Conservation (phyloP, 306 rosid species). For the Medicago arabica region DNA sequence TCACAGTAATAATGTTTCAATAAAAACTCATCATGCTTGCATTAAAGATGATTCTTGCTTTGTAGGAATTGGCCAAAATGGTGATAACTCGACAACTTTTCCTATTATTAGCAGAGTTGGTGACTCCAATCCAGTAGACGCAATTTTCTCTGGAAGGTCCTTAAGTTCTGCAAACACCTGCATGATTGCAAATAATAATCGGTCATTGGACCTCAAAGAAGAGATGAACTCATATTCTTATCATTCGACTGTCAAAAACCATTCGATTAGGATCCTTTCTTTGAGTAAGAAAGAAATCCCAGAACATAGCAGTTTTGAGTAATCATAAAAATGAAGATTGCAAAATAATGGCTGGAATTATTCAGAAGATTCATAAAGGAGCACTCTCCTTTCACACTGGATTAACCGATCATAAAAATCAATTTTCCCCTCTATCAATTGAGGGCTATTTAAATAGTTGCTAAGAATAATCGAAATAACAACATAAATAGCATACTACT, state of each 20-base stretch:
- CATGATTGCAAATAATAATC: constrained; percentile 42
- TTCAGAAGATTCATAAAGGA: too few relatives aligned
- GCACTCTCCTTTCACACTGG: too few relatives aligned
- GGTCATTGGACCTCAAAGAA: constrained; percentile 21
- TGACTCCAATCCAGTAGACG: constrained; percentile 64
- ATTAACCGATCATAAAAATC: too few relatives aligned
- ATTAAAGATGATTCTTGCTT: constrained; percentile 59
- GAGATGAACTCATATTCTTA: neutral
- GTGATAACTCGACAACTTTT: constrained; percentile 88
- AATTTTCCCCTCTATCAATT: too few relatives aligned
- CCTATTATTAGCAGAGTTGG: constrained; percentile 90
- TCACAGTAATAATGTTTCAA: constrained; percentile 1
- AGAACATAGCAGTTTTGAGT: too few relatives aligned
- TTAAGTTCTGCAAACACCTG: constrained; percentile 86
- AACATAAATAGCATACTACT: too few relatives aligned
- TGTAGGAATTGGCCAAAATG: constrained; percentile 68
- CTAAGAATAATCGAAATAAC: too few relatives aligned
- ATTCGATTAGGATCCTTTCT: neutral
- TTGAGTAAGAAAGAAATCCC: too few relatives aligned
- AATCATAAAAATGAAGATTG: too few relatives aligned
- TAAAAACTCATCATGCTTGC: constrained; percentile 43
- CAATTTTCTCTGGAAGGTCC: constrained; percentile 75
- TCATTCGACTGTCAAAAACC: constrained; percentile 13
- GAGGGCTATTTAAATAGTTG: too few relatives aligned
- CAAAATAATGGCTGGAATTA: too few relatives aligned